phyloP scores from a whole-genome alignment of 2,329 filamentous ascomycete genomes.

The Aspergillus caelatus region DNA sequence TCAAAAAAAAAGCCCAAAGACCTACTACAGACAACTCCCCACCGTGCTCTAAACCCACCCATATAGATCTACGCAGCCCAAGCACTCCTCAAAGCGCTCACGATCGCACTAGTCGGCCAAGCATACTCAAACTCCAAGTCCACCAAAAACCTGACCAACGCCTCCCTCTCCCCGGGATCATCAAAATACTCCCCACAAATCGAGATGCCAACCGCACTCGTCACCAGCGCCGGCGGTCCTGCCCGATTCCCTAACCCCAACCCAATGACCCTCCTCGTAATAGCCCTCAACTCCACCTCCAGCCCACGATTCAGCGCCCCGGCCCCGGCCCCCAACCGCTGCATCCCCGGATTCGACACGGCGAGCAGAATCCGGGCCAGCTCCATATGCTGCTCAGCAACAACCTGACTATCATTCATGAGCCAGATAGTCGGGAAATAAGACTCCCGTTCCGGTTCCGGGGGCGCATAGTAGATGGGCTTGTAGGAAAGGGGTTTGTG shows the following conservation, averaged over 20 bases:
- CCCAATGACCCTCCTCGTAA: neutral
- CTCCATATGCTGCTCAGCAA: constrained; percentile 63
- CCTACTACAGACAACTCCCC: too few species aligned
- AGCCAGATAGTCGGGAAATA: constrained; percentile 62
- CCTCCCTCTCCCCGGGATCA: neutral
- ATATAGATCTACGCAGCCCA: neutral
- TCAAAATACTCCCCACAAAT: constrained; percentile 1
- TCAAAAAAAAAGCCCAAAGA: neutral
- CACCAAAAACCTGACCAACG: neutral
- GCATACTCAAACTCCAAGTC: neutral
- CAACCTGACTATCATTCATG: constrained; percentile 59
- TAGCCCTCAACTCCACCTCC: neutral
- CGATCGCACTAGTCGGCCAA: neutral
- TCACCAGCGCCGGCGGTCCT: neutral
- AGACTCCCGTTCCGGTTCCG: constrained; percentile 34
- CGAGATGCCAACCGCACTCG: constrained; percentile 1
- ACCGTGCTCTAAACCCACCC: neutral
- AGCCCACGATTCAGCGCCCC: neutral
- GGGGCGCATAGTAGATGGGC: constrained; percentile 54
- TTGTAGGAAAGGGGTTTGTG: constrained; percentile 55
- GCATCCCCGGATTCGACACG: constrained; percentile 53
- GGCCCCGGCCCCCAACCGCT: neutral
- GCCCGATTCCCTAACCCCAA: neutral
- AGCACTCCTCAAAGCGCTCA: neutral
- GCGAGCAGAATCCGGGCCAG: constrained; percentile 60